Percentiles rank a stretch among this genome's conserved stretches.
Evolutionary conservation across 352 stramenopile genomes (phyloP).

Genomic region (Phytophthora nicotianae): DNA sequence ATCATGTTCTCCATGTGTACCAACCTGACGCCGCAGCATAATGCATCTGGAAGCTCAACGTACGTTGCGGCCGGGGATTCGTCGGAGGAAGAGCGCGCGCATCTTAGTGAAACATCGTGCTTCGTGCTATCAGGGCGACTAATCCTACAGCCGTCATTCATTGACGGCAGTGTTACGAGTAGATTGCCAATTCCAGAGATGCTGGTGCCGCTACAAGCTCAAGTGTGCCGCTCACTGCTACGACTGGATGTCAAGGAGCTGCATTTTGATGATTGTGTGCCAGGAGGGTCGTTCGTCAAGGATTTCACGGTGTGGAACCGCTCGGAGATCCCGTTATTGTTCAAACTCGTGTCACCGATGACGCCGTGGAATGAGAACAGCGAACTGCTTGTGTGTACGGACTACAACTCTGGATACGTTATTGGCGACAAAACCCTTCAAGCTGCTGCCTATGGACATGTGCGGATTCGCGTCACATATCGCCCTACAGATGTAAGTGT

Average conservation of each 20-base stretch:
- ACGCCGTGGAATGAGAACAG: conserved; percentile 70
- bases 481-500: conserved; percentile 70
- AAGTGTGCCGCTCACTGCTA: conserved; percentile 85
- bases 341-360: conserved; percentile 82
- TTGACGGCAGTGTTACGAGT: conserved; percentile 29
- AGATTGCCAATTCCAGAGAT: conserved; percentile 59
- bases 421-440: conserved; percentile 85
- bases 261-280: conserved; percentile 90
- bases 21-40: conserved; percentile 50
- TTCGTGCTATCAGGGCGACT: conserved; percentile 70
- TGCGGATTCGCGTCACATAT: conserved; percentile 88
- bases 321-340: conserved; percentile 87
- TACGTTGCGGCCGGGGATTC: conserved; percentile 58
- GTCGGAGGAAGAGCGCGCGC: conserved; percentile 83
- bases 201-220: conserved; percentile 75
- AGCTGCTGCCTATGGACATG: conserved; percentile 83
- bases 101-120: conserved; percentile 87
- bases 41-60: conserved; percentile 14
- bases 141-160: conserved; percentile 54
- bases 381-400: conserved; percentile 77
- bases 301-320: conserved; percentile 92
- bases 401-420: conserved; percentile 87
- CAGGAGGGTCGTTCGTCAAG: conserved; percentile 87
- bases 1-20: conserved; percentile 80
- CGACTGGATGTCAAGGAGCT: conserved; percentile 88